Evolutionary conservation across 2,329 filamentous ascomycete genomes (phyloP).

Genomic region (Pyrenophora graminea): DNA sequence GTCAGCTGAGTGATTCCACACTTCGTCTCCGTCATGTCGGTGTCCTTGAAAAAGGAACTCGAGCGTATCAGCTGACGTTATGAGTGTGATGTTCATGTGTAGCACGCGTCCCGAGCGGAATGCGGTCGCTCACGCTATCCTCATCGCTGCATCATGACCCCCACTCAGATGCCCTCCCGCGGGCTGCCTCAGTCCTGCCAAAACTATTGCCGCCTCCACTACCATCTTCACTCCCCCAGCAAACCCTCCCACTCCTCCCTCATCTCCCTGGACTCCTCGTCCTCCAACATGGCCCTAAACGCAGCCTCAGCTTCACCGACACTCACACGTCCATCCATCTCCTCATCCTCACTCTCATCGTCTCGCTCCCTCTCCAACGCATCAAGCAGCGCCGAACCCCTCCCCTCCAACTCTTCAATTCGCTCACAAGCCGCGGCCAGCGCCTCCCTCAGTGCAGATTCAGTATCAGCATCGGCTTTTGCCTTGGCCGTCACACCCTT

Average conservation of each 20-base stretch:
- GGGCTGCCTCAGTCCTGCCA: too few species aligned
- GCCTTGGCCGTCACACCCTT: background rate
- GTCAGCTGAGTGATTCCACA: too few species aligned
- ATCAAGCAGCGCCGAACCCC: conserved; percentile 15
- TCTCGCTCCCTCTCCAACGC: conserved; percentile 16
- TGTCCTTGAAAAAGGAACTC: too few species aligned
- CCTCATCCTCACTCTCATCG: background rate
- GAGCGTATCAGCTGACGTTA: too few species aligned
- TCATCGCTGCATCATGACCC: too few species aligned
- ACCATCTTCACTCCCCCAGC: conserved; percentile 9
- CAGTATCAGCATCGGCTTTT: background rate
- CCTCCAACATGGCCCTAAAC: conserved; percentile 20
- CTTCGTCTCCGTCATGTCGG: too few species aligned
- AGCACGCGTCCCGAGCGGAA: too few species aligned
- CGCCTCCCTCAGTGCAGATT: conserved; percentile 16
- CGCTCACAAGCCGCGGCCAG: conserved; percentile 15
- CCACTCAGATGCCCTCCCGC: too few species aligned
- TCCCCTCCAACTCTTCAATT: conserved; percentile 23
- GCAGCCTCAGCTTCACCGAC: conserved; percentile 6
- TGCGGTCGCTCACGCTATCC: too few species aligned
- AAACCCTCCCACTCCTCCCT: conserved; percentile 15
- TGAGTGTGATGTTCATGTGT: background rate
- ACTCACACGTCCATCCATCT: background rate
- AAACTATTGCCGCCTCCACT: too few species aligned
- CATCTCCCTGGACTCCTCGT: conserved; percentile 19